Evolutionary conservation across 108 stramenopile genomes (phyloP), one percentile per base, ranked within the genome.

Genomic region (Cafeteria roenbergensis): DNA sequence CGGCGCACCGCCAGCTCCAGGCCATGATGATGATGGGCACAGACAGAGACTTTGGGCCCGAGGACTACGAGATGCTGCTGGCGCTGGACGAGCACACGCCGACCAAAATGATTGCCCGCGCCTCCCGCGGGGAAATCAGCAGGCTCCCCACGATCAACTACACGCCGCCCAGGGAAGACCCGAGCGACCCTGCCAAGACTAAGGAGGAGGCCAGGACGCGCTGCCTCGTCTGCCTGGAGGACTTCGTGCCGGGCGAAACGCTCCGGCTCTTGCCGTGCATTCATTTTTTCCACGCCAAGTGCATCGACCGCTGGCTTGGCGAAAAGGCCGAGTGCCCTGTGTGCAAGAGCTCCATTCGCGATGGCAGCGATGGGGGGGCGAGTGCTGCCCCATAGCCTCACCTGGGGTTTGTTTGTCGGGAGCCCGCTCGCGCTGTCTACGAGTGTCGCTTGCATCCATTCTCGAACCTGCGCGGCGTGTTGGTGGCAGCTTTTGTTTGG

Each of bases 241-340:
- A 64, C 25, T 28, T 71, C 35, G 64, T 6, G 3, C 48, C 14
- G 2, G 55, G 64, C 55, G 63, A 35, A 4, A 25, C 8, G 14
- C 24, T 71, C 26, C n/a, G 50, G 51, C 1, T 56, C 31, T 52
- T 71, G 36, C 64, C 63, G 17, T 71, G 70, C 70, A 27, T 24
- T 9, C 70, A 71, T 55, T 48, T 20, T 29, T 71, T 55, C 30
- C 70, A 71, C 62, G 38, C 31, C 0, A 0, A 29, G 4, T 71
- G 70, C 64, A 28, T 65, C 14, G 70, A 64, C 34, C 25, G n/a
- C 2, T 71, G 70, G 70, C 68, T 69, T 1, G n/a, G 57, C 4
- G 57, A 64, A n/a, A 62, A 62, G 20, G 32, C 63, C 4, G 34
- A 32, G 55, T 71, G 70, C 57, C 70, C 70, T 8, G 38, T 71